Conservation (phyloP, 192 early-diverging fungal species). For the Podila verticillata region DNA sequence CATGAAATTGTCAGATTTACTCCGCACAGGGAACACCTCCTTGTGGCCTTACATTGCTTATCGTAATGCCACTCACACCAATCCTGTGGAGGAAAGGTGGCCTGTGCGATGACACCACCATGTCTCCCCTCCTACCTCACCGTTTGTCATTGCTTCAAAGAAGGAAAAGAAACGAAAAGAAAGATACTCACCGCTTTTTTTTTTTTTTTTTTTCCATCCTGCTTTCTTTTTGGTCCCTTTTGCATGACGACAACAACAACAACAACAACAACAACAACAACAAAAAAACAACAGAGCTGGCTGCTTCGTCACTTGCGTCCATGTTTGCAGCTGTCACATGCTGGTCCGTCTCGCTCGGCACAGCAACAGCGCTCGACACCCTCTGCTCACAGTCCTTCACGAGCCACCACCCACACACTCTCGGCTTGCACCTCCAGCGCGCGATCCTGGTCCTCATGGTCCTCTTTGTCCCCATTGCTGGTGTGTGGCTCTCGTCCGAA, state of each 20-base stretch:
- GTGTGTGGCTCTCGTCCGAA: constrained; percentile 73
- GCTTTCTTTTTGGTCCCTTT: background rate
- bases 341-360: constrained; percentile 74
- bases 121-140: no score
- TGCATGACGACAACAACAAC: background rate
- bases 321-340: constrained; percentile 79
- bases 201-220: background rate
- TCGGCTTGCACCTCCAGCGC: constrained; percentile 84
- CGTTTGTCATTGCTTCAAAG: no score
- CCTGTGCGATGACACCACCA: no score
- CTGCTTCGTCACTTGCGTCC: constrained; percentile 73
- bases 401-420: constrained; percentile 68
- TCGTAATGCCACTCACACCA: no score
- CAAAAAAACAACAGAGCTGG: constrained; percentile 61
- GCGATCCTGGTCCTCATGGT: constrained; percentile 79
- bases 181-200: background rate
- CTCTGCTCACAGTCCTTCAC: constrained; percentile 80
- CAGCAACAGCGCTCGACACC: constrained; percentile 80
- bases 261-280: no score
- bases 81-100: no score
- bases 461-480: constrained; percentile 75
- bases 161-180: no score
- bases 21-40: no score
- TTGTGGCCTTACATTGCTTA: no score
- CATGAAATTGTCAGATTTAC: no score